Percentiles rank a stretch among this genome's conserved stretches.
phyloP scores from a whole-genome alignment of 1,284 basidiomycete genomes.

The Hypsizygus ulmarius region DNA sequence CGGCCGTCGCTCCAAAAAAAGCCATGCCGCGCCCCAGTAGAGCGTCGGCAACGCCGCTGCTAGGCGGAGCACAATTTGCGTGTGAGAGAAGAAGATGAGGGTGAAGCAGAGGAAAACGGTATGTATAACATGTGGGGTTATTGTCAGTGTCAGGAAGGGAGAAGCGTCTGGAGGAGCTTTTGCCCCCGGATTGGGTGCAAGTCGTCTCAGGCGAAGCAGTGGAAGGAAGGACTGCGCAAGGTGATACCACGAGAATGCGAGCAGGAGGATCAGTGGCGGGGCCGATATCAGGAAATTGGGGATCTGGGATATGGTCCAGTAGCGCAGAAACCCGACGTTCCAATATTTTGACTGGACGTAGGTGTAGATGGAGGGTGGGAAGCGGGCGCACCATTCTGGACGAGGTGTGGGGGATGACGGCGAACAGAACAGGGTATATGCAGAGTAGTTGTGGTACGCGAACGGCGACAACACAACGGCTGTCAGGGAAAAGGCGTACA shows the following conservation, averaged over 20 bases:
- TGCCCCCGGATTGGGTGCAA: slow-evolving; percentile 2
- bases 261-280: slow-evolving; percentile 63
- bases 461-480: slow-evolving; percentile 62
- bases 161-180: slow-evolving; percentile 1
- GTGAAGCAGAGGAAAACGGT: slow-evolving; percentile 57
- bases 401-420: slow-evolving; percentile 10
- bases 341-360: slow-evolving; percentile 87
- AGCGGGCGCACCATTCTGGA: slow-evolving; percentile 63
- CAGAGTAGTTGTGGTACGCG: slow-evolving; percentile 63
- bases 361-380: slow-evolving; percentile 74
- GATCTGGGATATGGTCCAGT: slow-evolving; percentile 82
- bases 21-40: slow-evolving; percentile 80
- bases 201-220: not conserved
- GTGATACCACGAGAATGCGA: slow-evolving; percentile 41
- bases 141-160: slow-evolving; percentile 33
- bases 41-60: slow-evolving; percentile 76
- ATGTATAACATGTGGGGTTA: slow-evolving; percentile 70
- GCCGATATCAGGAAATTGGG: slow-evolving; percentile 86
- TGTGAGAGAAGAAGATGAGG: slow-evolving; percentile 81
- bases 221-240: slow-evolving; percentile 26
- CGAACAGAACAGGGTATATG: slow-evolving; percentile 66
- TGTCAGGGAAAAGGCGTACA: slow-evolving; percentile 40
- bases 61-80: slow-evolving; percentile 86
- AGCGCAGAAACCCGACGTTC: slow-evolving; percentile 82
- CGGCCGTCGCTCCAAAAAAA: slow-evolving; percentile 44